A percentile compares a stretch with the other conserved stretches of the same genome.
Evolutionary conservation across 225 moss, liverwort and hornwort species (phyloP).

Genomic region (Pseudisothecium myosuroides): DNA sequence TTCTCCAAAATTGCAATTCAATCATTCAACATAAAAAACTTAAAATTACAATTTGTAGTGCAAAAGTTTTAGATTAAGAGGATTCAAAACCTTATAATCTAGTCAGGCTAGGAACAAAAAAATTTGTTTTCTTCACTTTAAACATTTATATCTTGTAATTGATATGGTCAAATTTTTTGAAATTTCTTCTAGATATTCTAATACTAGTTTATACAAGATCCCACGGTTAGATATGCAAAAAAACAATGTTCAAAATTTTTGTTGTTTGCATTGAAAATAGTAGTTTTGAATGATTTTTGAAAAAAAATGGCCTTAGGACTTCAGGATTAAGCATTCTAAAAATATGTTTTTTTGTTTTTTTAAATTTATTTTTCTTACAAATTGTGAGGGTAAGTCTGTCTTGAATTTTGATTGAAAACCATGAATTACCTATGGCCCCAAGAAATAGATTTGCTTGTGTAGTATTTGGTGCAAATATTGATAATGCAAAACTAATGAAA

Average conservation of each 20-base stretch:
- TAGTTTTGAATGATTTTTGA: not conserved
- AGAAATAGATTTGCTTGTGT: fast-evolving
- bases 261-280: not conserved
- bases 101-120: no score
- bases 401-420: not conserved
- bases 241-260: not conserved
- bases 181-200: no score
- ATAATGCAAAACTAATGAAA: not conserved
- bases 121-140: not conserved
- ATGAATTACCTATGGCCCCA: fast-evolving
- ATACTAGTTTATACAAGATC: not conserved
- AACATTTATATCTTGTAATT: not conserved
- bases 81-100: no score
- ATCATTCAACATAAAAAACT: no score
- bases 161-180: no score
- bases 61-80: no score
- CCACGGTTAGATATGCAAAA: not conserved
- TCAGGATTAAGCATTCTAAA: fast-evolving
- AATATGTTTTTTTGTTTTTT: no score
- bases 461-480: not conserved
- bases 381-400: not conserved
- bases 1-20: no score
- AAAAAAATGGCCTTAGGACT: not conserved
- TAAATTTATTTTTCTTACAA: not conserved
- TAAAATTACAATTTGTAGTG: no score